Conservation (phyloP, 2,329 filamentous ascomycete species). For the Furcasterigmium furcatum region DNA sequence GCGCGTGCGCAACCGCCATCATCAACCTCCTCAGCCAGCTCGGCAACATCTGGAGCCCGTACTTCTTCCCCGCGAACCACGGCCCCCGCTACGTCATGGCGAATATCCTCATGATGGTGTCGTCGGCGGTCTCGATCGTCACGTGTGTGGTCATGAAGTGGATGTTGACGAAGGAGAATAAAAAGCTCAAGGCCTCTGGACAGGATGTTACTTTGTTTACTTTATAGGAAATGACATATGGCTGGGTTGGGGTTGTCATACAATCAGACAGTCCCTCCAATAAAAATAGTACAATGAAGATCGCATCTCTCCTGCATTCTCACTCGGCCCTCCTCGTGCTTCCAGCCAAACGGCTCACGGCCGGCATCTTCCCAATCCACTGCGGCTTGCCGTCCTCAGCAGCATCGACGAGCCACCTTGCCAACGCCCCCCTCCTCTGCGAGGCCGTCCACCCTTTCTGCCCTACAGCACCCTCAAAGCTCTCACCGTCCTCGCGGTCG, state of each 20-base stretch:
- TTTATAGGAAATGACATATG: too few relatives aligned
- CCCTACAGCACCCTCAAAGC: constrained; percentile 15
- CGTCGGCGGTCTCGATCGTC: constrained; percentile 4
- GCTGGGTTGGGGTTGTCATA: too few relatives aligned
- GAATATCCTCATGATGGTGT: constrained; percentile 17
- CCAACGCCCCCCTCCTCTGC: constrained; percentile 14
- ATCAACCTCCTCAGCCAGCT: constrained; percentile 32
- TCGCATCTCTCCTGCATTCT: too few relatives aligned
- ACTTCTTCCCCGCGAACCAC: constrained; percentile 27
- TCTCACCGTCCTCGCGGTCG: constrained; percentile 19
- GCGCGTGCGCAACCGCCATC: constrained; percentile 27
- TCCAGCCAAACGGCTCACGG: constrained; percentile 13
- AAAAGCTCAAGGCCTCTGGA: constrained; percentile 1
- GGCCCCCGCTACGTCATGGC: constrained; percentile 22
- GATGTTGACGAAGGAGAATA: constrained; percentile 6
- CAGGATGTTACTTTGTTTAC: not conserved
- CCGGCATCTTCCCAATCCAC: constrained; percentile 20
- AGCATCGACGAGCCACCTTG: constrained; percentile 24
- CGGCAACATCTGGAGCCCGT: constrained; percentile 34
- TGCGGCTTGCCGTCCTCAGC: constrained; percentile 11
- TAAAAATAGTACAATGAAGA: too few relatives aligned
- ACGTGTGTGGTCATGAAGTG: constrained; percentile 8
- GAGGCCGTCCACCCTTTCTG: constrained; percentile 13
- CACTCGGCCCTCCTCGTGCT: not conserved
- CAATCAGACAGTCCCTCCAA: too few relatives aligned